Conservation (phyloP, 2,329 filamentous ascomycete species). For the Coniochaeta sp. region DNA sequence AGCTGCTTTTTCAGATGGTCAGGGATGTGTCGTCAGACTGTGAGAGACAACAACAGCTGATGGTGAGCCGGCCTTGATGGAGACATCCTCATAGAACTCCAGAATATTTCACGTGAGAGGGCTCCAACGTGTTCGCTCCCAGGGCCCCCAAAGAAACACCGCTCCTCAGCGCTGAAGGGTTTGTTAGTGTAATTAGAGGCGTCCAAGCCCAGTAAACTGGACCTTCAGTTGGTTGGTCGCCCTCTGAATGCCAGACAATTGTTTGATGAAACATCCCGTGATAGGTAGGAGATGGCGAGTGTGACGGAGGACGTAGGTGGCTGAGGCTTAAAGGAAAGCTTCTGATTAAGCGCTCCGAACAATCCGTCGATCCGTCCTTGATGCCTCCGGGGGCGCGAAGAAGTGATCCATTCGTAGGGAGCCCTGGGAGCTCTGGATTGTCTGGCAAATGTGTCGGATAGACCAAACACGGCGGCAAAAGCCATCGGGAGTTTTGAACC, state of each 20-base stretch:
- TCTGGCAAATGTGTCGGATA: conserved; percentile 1
- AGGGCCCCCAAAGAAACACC: no score
- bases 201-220: not conserved
- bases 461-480: not conserved
- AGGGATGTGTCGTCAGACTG: no score
- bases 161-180: no score
- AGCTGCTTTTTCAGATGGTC: not conserved
- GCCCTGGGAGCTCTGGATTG: not conserved
- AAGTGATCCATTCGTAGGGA: not conserved
- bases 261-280: not conserved
- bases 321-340: not conserved
- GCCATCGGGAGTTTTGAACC: not conserved
- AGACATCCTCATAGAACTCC: no score
- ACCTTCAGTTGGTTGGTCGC: not conserved
- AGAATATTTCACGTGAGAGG: no score
- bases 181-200: no score
- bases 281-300: not conserved
- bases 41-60: not conserved
- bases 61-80: no score
- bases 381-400: not conserved
- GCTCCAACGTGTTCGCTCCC: not conserved
- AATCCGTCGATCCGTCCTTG: not conserved
- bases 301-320: not conserved
- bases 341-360: not conserved
- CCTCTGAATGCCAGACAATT: no score